Evolutionary conservation across 2,329 filamentous ascomycete genomes (phyloP), one percentile per base, ranked within the genome.

Genomic region (Fusarium sp.): DNA sequence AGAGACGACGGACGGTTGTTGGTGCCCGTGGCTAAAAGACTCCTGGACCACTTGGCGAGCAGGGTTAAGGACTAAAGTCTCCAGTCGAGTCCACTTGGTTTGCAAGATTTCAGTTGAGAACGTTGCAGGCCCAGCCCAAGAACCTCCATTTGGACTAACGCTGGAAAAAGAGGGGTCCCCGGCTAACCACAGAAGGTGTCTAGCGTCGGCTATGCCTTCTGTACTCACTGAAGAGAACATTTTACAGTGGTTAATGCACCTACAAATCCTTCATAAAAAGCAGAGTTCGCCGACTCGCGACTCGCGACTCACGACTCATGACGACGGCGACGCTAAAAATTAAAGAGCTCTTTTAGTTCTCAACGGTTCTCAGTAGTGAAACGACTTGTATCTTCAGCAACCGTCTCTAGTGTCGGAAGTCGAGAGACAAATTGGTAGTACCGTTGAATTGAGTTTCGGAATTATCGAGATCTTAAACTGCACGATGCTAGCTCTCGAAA

Each of bases 381-480:
- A 52, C 49, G 24, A 10, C 24, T n/a, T 11, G 34, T 27, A 27
- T 20, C 49, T 41, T 29, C 12, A 52, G 8, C 12, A 34, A 37
- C 34, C 16, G 18, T 37, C 34, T 7, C 12, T 37, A 37, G 34
- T 37, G 34, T 37, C 34, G 34, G 34, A 37, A 12, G 18, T 11
- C 4, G 6, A n/a, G 6, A n/a, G 34, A 7, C 5, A 11, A 7
- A 37, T n/a, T n/a, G 34, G 34, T 37, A 37, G 34, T 18, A 37
- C 18, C 34, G 34, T 37, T 8, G 30, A 4, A 41, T 65, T 66
- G 63, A 66, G 61, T 66, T 65, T 62, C 61, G 67, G 66, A 48
- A 45, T 30, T 42, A 42, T 63, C 55, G 51, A 59, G 18, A 65
- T 64, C 52, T 41, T 22, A 18, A 16, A 14, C 22, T 22, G 20